Conservation (phyloP, 2,329 filamentous ascomycete species). For the Arthrobotrys megalospora region DNA sequence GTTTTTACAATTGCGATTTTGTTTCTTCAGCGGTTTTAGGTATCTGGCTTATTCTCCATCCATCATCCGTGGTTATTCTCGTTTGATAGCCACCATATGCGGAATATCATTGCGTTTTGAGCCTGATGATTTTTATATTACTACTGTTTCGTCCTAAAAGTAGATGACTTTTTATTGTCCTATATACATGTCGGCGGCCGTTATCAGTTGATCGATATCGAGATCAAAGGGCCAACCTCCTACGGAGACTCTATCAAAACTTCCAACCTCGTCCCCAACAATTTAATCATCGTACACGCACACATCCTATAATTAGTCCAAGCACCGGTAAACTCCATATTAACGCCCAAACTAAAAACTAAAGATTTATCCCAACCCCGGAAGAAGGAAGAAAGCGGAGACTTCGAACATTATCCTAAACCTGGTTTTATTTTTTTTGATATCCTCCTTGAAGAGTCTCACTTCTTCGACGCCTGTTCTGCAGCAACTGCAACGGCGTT, state of each 20-base stretch:
- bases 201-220: neutral
- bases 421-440: neutral
- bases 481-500: slow-evolving; percentile 64
- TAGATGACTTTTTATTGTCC: too few species aligned
- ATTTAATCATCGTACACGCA: neutral
- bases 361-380: neutral
- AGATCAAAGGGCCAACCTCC: neutral
- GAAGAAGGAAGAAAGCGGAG: slow-evolving; percentile 4
- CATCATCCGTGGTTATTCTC: too few species aligned
- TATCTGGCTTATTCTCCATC: too few species aligned
- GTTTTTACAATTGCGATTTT: too few species aligned
- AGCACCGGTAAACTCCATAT: too few species aligned
- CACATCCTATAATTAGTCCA: neutral
- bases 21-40: too few species aligned
- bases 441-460: neutral
- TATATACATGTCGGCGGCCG: too few species aligned
- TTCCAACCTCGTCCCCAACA: neutral
- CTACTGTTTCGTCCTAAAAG: neutral
- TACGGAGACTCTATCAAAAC: neutral
- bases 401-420: neutral
- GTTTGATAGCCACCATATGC: too few species aligned
- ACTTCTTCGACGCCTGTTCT: slow-evolving; percentile 31
- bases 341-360: neutral
- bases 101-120: too few species aligned
- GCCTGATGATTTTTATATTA: neutral